Evolutionary conservation across 805 yeast genomes (phyloP).

Genomic region (Candida anglica): DNA sequence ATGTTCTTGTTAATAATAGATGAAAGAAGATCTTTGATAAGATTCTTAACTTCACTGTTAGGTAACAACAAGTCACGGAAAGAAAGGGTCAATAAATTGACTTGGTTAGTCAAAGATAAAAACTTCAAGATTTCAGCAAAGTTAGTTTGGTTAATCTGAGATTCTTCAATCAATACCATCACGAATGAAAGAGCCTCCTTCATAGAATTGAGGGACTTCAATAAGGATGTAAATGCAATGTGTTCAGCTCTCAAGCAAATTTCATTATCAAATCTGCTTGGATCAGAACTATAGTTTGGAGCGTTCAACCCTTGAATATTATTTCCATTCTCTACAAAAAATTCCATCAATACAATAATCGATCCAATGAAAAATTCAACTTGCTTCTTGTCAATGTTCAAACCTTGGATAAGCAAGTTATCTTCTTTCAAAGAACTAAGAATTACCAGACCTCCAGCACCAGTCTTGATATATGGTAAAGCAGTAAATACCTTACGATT

Average conservation of each 20-base stretch:
- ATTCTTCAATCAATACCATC: constrained; percentile 74
- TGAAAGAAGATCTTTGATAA: constrained; percentile 82
- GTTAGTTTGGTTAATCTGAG: constrained; percentile 36
- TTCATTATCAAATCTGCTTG: constrained; percentile 50
- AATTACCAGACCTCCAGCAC: constrained; percentile 25
- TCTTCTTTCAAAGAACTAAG: constrained; percentile 38
- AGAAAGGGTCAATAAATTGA: constrained; percentile 58
- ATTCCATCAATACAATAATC: constrained; percentile 62
- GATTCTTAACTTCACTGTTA: constrained; percentile 51
- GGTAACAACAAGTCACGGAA: constrained; percentile 80
- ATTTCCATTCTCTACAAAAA: constrained; percentile 62
- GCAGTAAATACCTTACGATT: constrained; percentile 58
- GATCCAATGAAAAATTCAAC: constrained; percentile 72
- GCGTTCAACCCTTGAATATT: constrained; percentile 58
- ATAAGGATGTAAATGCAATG: constrained; percentile 75
- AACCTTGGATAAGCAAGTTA: constrained; percentile 40
- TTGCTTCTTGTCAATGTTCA: constrained; percentile 45
- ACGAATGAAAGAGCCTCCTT: constrained; percentile 90
- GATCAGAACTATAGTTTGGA: constrained; percentile 50
- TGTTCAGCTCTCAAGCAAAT: constrained; percentile 86
- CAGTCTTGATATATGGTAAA: constrained; percentile 37
- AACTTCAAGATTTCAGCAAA: constrained; percentile 68
- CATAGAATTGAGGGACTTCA: constrained; percentile 69
- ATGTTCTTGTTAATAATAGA: constrained; percentile 87
- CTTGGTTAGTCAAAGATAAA: constrained; percentile 64